A percentile compares a stretch with the other conserved stretches of the same genome.
These are phyloP conservation scores for Davidsoniella australis DNA, from an alignment of 2,329 filamentous ascomycete genomes.

Conservation along the genomic window DNA sequence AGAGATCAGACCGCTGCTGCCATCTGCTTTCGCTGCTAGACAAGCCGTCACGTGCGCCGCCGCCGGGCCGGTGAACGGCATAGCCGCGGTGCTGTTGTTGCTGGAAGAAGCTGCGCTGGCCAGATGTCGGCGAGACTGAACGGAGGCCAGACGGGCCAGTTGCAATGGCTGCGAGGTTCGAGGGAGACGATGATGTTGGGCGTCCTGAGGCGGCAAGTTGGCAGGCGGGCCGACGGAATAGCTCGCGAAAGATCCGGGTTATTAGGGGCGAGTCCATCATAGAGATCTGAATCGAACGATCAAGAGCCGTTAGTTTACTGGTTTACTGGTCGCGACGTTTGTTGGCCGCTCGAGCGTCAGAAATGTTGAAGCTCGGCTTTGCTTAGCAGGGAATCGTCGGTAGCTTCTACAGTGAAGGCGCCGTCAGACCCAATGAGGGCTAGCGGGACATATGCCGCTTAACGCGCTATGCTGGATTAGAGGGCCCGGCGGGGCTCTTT, in stretches of 20 bases:
- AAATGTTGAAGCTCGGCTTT: too few relatives aligned
- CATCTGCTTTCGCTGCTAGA: conserved; percentile 50
- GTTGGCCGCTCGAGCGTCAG: too few relatives aligned
- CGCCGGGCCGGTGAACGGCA: conserved; percentile 12
- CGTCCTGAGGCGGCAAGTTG: conserved; percentile 25
- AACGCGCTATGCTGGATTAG: background rate
- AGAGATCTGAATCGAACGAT: conserved; percentile 6
- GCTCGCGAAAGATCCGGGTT: conserved; percentile 64
- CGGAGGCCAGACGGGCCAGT: background rate
- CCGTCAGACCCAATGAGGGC: background rate
- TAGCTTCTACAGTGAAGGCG: background rate
- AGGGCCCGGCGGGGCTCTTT: background rate
- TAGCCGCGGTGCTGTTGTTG: conserved; percentile 19
- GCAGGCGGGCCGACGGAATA: conserved; percentile 56
- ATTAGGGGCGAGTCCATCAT: conserved; percentile 69
- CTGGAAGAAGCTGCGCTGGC: conserved; percentile 13
- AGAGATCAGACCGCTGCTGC: conserved; percentile 66
- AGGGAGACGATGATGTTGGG: conserved; percentile 20
- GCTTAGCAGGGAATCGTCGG: background rate
- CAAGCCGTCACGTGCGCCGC: conserved; percentile 8
- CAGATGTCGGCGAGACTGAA: background rate
- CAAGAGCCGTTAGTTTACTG: background rate
- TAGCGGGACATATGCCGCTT: background rate
- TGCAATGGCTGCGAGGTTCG: background rate
- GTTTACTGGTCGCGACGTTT: background rate